Percentiles rank a stretch among this genome's conserved stretches.
Evolutionary conservation across 2,329 filamentous ascomycete species (phyloP).

Genomic region (Didymella exigua): DNA sequence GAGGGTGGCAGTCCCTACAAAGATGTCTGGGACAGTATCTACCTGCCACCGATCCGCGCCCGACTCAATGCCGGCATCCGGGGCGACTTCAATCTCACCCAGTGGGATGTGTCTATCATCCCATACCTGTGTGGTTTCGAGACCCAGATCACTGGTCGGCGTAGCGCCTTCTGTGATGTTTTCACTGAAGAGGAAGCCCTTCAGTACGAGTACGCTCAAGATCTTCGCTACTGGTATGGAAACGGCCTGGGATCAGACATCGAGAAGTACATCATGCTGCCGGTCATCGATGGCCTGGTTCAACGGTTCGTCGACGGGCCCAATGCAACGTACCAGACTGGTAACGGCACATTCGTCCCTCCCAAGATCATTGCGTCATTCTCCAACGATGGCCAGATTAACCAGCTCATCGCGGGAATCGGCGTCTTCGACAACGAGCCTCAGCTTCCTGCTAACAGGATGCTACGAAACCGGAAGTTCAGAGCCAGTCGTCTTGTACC

Average conservation of each 20-base stretch:
- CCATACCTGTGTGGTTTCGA: constrained; percentile 76
- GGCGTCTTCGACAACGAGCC: constrained; percentile 66
- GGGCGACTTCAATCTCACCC: constrained; percentile 61
- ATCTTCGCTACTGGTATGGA: constrained; percentile 72
- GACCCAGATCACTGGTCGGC: constrained; percentile 66
- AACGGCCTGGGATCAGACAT: constrained; percentile 63
- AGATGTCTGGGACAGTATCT: constrained; percentile 57
- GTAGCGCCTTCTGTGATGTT: constrained; percentile 66
- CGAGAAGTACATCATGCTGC: constrained; percentile 65
- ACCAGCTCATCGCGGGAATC: constrained; percentile 63
- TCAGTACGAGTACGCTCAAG: constrained; percentile 70
- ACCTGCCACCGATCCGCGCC: constrained; percentile 59
- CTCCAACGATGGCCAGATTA: constrained; percentile 70
- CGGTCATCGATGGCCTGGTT: constrained; percentile 62
- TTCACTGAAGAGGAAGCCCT: constrained; percentile 67
- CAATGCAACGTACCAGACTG: constrained; percentile 54
- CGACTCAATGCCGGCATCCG: constrained; percentile 61
- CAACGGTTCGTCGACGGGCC: constrained; percentile 60
- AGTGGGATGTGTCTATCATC: constrained; percentile 62
- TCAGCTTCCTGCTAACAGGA: constrained; percentile 55
- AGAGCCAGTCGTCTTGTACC: constrained; percentile 62
- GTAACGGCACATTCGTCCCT: constrained; percentile 56
- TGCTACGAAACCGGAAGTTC: constrained; percentile 58
- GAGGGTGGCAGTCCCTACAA: constrained; percentile 56
- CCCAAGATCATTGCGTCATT: constrained; percentile 67